Base-by-base conservation (phyloP, 1,284 basidiomycete genomes). In the Ganoderma resinaceum region DNA sequence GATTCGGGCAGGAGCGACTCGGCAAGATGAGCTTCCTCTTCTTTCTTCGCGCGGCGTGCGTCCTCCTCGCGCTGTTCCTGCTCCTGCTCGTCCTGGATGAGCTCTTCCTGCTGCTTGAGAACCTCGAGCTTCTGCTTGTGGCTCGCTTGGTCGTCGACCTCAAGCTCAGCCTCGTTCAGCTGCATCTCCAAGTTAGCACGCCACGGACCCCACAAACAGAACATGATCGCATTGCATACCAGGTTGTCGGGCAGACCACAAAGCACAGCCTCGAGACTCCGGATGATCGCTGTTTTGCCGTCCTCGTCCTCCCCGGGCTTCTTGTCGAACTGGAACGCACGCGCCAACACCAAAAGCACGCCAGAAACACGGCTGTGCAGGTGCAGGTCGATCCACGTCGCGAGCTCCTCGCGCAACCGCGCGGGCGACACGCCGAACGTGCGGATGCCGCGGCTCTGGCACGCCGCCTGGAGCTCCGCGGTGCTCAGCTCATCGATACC, bases 41-140 rank as follows among this genome's bases (percentile, higher is more conserved):
- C 94, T 77, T 91, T 91, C 80, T 92, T 92, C 57, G 91, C 92
- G 74, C 95, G 91, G 71, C 95, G 90, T 46, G 96, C 94, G 76
- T 94, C 94, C 77, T 95, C 93, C 79, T 98, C 97, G 80, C 98
- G 97, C 80, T 95, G 89, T 76, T 99, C 98, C 82, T 99, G 97
- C 80, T 98, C 97, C 72, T 97, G 91, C 82, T 99, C 97, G 79
- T 99, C 97, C 80, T 99, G 97, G 78, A 99, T 99, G 70, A 99
- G 93, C 81, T 99, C 97, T 80, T 99, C 96, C 81, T 99, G 97
- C 79, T 99, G 95, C 77, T 98, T 94, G 79, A 99, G 84, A 9
- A 99, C 97, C 75, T 98, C 97, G 68, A 99, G 89, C 82, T 97
- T 96, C 85, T 99, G 95, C 85, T 98, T 98, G 88, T 98, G 98